Evolutionary conservation across 495 filamentous ascomycete genomes (phyloP).

Genomic region (Hypoxylon intermedium): DNA sequence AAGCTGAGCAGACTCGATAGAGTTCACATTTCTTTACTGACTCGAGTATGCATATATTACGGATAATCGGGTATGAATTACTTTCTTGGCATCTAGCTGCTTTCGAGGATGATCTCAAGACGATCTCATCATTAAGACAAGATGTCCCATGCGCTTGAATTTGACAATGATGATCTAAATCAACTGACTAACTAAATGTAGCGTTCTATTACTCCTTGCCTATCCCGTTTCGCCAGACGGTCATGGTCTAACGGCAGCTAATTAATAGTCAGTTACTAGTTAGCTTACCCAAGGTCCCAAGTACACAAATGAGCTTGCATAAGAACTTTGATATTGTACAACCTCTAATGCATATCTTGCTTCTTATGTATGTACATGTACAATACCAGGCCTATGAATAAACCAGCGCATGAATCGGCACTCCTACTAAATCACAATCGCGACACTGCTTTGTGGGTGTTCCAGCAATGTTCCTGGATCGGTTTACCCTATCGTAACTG

Average conservation of each 20-base stretch:
- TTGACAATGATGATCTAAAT: slow-evolving; percentile 38
- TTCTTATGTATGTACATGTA: too few species aligned
- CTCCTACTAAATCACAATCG: slow-evolving; percentile 6
- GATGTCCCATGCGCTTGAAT: slow-evolving; percentile 16
- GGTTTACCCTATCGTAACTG: neutral
- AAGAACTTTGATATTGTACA: too few species aligned
- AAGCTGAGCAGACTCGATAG: neutral
- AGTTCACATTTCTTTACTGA: neutral
- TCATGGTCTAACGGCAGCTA: neutral
- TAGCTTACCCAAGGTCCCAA: too few species aligned
- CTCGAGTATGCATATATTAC: neutral
- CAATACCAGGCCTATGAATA: neutral
- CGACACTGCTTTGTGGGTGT: neutral
- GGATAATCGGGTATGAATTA: slow-evolving; percentile 15
- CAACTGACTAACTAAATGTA: slow-evolving; percentile 14
- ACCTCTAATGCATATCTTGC: slow-evolving; percentile 6
- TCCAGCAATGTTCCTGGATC: slow-evolving; percentile 16
- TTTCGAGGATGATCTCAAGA: slow-evolving; percentile 35
- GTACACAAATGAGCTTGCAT: too few species aligned
- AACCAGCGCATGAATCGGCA: slow-evolving; percentile 15
- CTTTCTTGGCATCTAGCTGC: slow-evolving; percentile 32
- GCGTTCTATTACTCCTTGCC: slow-evolving; percentile 6
- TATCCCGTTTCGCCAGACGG: slow-evolving; percentile 9
- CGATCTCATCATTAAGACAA: slow-evolving; percentile 36
- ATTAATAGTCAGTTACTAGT: neutral